phyloP scores from a whole-genome alignment of 139 green algal genomes.

The Penium margaritaceum region DNA sequence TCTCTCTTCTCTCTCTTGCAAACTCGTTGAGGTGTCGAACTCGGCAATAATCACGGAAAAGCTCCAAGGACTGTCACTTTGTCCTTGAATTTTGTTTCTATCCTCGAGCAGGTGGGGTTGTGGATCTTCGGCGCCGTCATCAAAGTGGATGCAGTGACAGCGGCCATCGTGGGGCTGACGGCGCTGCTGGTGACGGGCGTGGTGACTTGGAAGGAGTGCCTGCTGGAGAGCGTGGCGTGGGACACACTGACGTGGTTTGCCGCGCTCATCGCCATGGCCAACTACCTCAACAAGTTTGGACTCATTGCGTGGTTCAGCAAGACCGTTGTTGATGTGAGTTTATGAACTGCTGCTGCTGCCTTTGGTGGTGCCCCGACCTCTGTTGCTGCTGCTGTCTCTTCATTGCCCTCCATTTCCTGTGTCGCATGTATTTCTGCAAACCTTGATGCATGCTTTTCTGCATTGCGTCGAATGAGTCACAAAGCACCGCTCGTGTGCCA shows the following conservation, averaged over 20 bases:
- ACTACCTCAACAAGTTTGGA: constrained; percentile 94
- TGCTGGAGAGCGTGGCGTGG: constrained; percentile 70
- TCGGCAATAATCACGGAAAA: neutral
- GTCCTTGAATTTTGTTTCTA: neutral
- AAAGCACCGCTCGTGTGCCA: too few species aligned
- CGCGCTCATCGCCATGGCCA: constrained; percentile 95
- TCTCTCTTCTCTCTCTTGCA: neutral
- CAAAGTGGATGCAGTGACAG: constrained; percentile 86
- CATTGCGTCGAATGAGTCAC: too few species aligned
- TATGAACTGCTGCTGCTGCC: too few species aligned
- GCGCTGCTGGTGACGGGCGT: constrained; percentile 89
- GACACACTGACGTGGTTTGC: constrained; percentile 99
- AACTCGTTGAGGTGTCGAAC: too few species aligned
- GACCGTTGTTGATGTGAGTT: constrained; percentile 52
- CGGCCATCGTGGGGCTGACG: constrained; percentile 86
- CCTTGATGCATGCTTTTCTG: too few species aligned
- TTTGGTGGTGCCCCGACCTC: too few species aligned
- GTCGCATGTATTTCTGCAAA: too few species aligned
- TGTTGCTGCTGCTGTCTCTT: too few species aligned
- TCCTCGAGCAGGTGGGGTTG: constrained; percentile 32
- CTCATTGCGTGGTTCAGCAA: constrained; percentile 95
- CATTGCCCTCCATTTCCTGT: too few species aligned
- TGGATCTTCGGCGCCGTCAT: constrained; percentile 80
- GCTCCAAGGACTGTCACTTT: neutral
- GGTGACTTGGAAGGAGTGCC: constrained; percentile 73